A percentile compares a stretch with the other conserved stretches of the same genome.
These are phyloP conservation scores for Pseudocercospora musae DNA, from an alignment of 2,329 filamentous ascomycete genomes.

Conservation along the genomic window DNA sequence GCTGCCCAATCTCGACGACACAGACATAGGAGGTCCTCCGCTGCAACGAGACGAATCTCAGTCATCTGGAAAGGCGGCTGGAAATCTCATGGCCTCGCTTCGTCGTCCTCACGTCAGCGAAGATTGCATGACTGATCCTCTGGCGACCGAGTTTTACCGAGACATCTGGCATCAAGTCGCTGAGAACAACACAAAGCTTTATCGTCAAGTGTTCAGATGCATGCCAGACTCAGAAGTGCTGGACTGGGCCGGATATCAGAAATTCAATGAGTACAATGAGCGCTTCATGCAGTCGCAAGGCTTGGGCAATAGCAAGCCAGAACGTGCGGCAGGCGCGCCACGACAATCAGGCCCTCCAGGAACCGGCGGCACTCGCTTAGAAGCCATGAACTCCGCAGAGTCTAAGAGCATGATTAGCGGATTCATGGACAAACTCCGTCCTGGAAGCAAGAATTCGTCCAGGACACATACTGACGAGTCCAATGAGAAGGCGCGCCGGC, in stretches of 20 bases:
- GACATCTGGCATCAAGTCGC: conserved; percentile 85
- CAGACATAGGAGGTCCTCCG: conserved; percentile 76
- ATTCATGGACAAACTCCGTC: conserved; percentile 34
- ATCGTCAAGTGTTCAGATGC: conserved; percentile 88
- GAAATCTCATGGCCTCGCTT: conserved; percentile 61
- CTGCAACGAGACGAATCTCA: conserved; percentile 54
- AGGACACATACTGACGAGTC: conserved; percentile 20
- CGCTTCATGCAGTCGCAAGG: conserved; percentile 68
- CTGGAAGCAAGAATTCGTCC: conserved; percentile 29
- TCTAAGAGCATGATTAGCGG: conserved; percentile 28
- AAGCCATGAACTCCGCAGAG: conserved; percentile 7
- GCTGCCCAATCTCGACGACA: conserved; percentile 69
- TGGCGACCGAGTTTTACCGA: conserved; percentile 77
- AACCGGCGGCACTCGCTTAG: conserved; percentile 30
- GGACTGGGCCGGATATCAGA: conserved; percentile 89
- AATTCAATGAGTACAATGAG: conserved; percentile 73
- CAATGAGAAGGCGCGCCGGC: conserved; percentile 26
- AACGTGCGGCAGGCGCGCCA: conserved; percentile 47
- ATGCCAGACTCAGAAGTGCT: conserved; percentile 95
- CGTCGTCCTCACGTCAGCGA: conserved; percentile 71
- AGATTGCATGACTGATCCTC: conserved; percentile 91
- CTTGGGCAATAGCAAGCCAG: conserved; percentile 51
- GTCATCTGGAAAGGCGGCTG: conserved; percentile 37
- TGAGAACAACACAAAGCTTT: conserved; percentile 93
- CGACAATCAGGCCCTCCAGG: conserved; percentile 51